A percentile compares a stretch with the other conserved stretches of the same genome.
Evolutionary conservation across 305 asterid genomes (phyloP).

Genomic region (Fraxinus sp.): DNA sequence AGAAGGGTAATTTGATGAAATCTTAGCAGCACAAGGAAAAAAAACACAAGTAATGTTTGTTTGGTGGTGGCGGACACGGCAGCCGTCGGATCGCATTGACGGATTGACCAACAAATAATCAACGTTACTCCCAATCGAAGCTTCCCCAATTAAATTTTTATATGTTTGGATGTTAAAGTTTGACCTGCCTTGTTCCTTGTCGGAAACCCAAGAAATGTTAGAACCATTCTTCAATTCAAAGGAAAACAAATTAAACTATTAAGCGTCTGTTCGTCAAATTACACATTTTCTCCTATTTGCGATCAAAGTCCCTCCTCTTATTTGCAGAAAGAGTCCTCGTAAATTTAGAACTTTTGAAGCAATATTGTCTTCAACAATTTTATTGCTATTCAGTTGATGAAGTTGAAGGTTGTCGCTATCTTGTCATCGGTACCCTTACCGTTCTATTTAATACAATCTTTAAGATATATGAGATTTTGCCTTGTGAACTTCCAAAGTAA

Average conservation of each 20-base stretch:
- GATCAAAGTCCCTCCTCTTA: neutral
- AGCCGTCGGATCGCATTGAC: conserved; percentile 27
- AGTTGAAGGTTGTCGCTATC: neutral
- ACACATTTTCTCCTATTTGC: neutral
- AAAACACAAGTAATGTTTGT: neutral
- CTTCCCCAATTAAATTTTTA: conserved; percentile 9
- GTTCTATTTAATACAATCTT: neutral
- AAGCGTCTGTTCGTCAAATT: neutral
- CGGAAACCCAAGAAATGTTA: neutral
- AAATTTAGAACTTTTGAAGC: neutral
- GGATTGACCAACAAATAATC: neutral
- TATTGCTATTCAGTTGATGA: neutral
- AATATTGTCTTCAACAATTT: neutral
- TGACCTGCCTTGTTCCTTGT: conserved; percentile 6
- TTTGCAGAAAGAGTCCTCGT: neutral
- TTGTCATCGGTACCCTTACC: neutral
- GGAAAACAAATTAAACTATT: neutral
- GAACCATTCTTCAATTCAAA: neutral
- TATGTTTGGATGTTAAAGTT: conserved; percentile 16
- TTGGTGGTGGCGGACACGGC: conserved; percentile 33
- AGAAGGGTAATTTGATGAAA: conserved; percentile 29
- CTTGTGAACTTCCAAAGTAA: neutral
- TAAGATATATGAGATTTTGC: neutral
- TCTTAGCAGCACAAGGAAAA: neutral
- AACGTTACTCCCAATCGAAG: neutral